These are phyloP conservation scores for Lophiostoma macrostomum DNA, from an alignment of 495 filamentous ascomycete genomes.

Conservation along the genomic window DNA sequence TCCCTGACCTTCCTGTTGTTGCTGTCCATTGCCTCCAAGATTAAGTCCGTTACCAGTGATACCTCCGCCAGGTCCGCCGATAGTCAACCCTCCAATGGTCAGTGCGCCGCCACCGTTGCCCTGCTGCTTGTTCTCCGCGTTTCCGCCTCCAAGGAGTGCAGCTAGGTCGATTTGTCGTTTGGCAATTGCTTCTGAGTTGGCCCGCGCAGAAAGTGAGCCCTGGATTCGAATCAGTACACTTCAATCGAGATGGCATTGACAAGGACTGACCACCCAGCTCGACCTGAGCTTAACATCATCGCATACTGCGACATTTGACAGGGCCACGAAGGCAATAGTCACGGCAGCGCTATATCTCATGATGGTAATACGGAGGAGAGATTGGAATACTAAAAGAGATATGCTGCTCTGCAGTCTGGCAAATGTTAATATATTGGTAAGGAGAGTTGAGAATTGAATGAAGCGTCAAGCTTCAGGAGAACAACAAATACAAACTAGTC, in stretches of 20 bases:
- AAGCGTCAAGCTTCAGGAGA: slow-evolving; percentile 18
- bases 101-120: slow-evolving; percentile 6
- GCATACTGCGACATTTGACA: slow-evolving; percentile 6
- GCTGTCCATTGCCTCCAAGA: slow-evolving; percentile 4
- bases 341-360: slow-evolving; percentile 14
- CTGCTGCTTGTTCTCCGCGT: background rate
- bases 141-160: background rate
- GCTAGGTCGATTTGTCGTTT: slow-evolving; percentile 13
- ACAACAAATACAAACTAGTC: background rate
- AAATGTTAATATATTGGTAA: background rate
- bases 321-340: slow-evolving; percentile 6
- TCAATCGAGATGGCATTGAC: background rate
- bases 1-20: background rate
- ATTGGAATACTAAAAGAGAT: slow-evolving; percentile 4
- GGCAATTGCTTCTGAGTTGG: slow-evolving; percentile 4
- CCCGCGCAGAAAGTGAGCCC: slow-evolving; percentile 17
- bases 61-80: slow-evolving; percentile 19
- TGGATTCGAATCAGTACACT: background rate
- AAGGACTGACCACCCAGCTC: slow-evolving; percentile 4
- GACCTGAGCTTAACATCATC: background rate
- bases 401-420: slow-evolving; percentile 17
- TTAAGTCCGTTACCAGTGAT: slow-evolving; percentile 6
- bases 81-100: slow-evolving; percentile 21
- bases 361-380: background rate
- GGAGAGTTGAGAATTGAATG: slow-evolving; percentile 1